Conservation (phyloP, 148 eudicot species). For the Rhododendron williamsianum region DNA sequence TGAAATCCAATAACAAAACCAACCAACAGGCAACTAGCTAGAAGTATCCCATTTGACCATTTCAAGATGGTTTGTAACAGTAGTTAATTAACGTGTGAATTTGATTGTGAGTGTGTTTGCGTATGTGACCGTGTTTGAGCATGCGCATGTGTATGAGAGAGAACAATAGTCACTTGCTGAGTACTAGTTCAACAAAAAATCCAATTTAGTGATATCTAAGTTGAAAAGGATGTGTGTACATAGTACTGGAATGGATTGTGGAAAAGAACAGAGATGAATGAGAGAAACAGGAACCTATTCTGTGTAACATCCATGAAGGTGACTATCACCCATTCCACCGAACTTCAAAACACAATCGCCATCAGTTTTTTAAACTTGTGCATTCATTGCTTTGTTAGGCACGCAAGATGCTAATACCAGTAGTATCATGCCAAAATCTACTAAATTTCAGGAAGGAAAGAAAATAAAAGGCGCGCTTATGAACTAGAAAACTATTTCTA, state of each 20-base stretch:
- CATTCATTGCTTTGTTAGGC: neutral
- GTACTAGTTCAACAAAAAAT: neutral
- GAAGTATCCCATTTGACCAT: neutral
- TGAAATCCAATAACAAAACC: neutral
- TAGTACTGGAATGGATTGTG: neutral
- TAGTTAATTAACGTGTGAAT: neutral
- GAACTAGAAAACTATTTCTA: neutral
- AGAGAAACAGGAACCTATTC: neutral
- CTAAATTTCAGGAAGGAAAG: neutral
- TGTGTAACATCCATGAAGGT: neutral
- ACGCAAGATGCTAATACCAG: neutral
- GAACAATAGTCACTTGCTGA: neutral
- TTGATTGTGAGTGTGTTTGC: neutral
- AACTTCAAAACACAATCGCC: neutral
- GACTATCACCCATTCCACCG: neutral
- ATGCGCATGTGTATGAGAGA: neutral
- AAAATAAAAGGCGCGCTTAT: neutral
- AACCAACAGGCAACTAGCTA: neutral
- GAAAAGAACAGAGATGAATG: neutral
- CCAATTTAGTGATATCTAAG: neutral
- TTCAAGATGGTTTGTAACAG: neutral
- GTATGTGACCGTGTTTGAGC: neutral
- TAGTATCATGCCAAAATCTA: neutral
- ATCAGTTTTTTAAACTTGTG: neutral
- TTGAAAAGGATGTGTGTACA: neutral